Evolutionary conservation across 495 filamentous ascomycete species (phyloP).

Genomic region (Evernia prunastri): DNA sequence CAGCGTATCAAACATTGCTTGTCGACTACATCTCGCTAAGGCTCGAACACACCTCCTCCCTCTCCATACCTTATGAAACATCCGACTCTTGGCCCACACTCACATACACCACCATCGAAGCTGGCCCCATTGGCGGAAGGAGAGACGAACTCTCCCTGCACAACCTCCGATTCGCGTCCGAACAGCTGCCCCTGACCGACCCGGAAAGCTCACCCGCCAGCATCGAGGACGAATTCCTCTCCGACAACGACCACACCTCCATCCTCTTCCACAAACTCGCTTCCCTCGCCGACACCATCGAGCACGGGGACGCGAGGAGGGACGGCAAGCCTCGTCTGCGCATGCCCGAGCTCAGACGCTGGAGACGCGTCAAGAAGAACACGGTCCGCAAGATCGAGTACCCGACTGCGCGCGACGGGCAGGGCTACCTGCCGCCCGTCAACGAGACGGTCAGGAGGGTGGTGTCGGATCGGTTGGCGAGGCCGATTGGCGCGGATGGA

Average conservation of each 20-base stretch:
- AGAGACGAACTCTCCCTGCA: constrained; percentile 19
- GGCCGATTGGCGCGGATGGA: too few species aligned
- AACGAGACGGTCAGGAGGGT: background rate
- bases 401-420: background rate
- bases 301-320: background rate
- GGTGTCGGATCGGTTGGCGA: background rate
- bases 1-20: background rate
- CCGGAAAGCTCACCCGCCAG: background rate
- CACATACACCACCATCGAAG: constrained; percentile 21
- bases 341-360: background rate
- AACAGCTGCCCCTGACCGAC: background rate
- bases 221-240: background rate
- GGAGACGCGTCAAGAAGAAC: background rate
- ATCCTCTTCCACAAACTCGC: background rate
- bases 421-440: background rate
- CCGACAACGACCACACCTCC: background rate
- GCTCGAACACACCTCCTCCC: constrained; percentile 15
- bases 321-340: background rate
- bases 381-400: background rate
- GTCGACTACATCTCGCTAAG: constrained; percentile 20
- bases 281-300: background rate
- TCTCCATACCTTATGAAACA: constrained; percentile 8
- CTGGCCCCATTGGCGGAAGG: constrained; percentile 16
- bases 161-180: background rate
- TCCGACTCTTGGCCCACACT: constrained; percentile 8